Conservation (phyloP, 176 grass and related monocot genomes). For the Musa acuminata region DNA sequence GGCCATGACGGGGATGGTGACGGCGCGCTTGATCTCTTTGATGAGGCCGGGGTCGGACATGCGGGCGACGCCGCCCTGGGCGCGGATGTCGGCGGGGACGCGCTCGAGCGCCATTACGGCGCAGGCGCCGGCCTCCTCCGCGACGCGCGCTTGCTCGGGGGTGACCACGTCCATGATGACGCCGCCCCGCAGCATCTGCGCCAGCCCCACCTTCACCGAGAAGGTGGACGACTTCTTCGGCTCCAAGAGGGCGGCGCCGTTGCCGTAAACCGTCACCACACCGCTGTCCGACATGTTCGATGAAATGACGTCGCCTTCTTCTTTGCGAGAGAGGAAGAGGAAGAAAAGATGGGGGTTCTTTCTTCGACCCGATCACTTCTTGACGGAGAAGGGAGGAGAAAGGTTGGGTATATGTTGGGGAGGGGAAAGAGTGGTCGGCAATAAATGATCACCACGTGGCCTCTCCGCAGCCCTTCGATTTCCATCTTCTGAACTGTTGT, state of each 20-base stretch:
- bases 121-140: conserved; percentile 1
- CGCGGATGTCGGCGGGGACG: conserved; percentile 5
- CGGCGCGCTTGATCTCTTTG: conserved; percentile 11
- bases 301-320: neutral
- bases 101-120: conserved; percentile 8
- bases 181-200: conserved; percentile 6
- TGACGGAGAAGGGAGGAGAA: no score
- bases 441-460: no score
- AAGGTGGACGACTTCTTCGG: neutral
- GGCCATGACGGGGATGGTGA: conserved; percentile 8
- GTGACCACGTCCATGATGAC: conserved; percentile 10
- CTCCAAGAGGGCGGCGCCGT: neutral
- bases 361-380: no score
- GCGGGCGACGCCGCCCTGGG: conserved; percentile 2
- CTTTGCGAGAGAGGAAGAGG: neutral
- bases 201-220: conserved; percentile 4
- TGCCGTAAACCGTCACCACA: conserved; percentile 4
- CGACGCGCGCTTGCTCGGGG: neutral
- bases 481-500: no score
- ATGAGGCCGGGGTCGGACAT: conserved; percentile 1
- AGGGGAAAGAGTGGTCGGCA: no score
- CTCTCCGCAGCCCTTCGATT: no score
- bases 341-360: no score
- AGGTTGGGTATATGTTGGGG: no score
- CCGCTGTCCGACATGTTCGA: neutral